Conservation (phyloP, 805 yeast species). For the Zygosaccharomyces bisporus region DNA sequence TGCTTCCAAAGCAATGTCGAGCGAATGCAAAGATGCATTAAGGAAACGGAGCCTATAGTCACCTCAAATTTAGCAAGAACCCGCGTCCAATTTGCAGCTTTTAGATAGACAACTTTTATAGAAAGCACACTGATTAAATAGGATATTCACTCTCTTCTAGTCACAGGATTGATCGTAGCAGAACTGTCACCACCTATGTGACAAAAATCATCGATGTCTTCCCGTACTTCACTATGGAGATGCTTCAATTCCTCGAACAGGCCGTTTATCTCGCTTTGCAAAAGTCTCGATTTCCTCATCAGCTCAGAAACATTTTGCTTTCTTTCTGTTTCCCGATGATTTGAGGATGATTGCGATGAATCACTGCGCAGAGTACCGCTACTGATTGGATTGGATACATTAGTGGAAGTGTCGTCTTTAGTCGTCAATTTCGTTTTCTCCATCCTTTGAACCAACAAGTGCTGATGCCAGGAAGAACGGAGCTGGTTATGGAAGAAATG, state of each 20-base stretch:
- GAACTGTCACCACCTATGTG: slow-evolving; percentile 18
- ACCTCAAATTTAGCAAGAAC: slow-evolving; percentile 31
- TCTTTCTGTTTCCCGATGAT: background rate
- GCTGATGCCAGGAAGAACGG: no score
- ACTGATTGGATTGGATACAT: background rate
- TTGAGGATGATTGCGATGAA: slow-evolving; percentile 1
- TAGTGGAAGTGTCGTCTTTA: background rate
- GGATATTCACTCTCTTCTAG: background rate
- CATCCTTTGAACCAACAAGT: background rate
- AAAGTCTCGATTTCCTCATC: slow-evolving; percentile 13
- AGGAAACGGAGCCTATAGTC: slow-evolving; percentile 33
- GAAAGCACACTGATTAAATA: background rate
- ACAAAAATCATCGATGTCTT: slow-evolving; percentile 33
- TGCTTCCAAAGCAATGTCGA: slow-evolving; percentile 32
- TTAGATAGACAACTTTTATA: slow-evolving; percentile 16
- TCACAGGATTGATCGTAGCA: slow-evolving; percentile 1
- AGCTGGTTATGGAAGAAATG: no score
- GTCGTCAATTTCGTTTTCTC: background rate
- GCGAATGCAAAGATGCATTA: slow-evolving; percentile 26
- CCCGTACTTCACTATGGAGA: slow-evolving; percentile 25
- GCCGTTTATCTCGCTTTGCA: slow-evolving; percentile 28
- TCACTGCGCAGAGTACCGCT: slow-evolving; percentile 1
- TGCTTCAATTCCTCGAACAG: slow-evolving; percentile 21
- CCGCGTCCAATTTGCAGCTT: slow-evolving; percentile 34
- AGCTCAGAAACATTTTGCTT: slow-evolving; percentile 1